Percentiles rank a stretch among this genome's conserved stretches.
Conservation (phyloP, 352 stramenopile species). For the Phytophthora idaei region DNA sequence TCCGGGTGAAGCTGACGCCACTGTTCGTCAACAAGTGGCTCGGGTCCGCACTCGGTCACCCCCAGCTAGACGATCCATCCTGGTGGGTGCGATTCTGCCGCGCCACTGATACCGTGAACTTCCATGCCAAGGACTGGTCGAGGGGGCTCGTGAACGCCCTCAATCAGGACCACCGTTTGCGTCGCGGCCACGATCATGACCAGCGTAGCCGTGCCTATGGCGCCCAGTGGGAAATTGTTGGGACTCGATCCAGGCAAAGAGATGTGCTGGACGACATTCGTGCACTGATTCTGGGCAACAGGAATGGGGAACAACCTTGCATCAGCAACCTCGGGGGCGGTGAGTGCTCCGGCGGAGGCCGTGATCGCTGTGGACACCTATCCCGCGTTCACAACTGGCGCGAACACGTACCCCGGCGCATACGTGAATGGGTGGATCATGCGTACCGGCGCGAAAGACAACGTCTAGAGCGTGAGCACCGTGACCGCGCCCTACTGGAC, state of each 20-base stretch:
- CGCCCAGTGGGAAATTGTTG: not conserved
- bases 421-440: not conserved
- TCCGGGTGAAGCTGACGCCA: not conserved
- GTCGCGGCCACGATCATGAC: not conserved
- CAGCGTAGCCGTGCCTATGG: not conserved
- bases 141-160: not conserved
- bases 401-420: not conserved
- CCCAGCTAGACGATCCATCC: not conserved
- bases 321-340: not conserved
- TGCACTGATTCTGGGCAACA: not conserved
- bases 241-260: not conserved
- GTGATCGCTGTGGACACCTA: not conserved
- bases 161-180: not conserved
- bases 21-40: not conserved
- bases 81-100: not conserved
- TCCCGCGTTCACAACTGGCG: not conserved
- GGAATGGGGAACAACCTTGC: not conserved
- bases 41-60: not conserved
- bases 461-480: too few relatives aligned
- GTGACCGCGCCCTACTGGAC: too few relatives aligned
- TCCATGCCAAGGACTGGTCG: not conserved
- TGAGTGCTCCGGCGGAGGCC: not conserved
- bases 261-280: not conserved
- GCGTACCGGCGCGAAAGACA: too few relatives aligned
- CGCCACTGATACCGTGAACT: not conserved